Evolutionary conservation across 2,329 filamentous ascomycete genomes (phyloP).

Genomic region (Bipolaris cookei): DNA sequence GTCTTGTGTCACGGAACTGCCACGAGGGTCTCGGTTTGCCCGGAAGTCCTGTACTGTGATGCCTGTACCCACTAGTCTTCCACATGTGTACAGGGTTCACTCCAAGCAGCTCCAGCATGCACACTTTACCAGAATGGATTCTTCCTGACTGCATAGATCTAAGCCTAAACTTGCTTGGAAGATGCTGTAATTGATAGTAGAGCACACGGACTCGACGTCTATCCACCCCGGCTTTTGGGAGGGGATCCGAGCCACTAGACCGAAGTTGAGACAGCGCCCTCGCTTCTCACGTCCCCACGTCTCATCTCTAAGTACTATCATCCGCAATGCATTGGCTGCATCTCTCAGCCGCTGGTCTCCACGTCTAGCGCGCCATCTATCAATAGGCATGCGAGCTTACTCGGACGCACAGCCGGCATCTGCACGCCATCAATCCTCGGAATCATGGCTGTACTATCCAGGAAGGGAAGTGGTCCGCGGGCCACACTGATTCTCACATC

Average conservation of each 20-base stretch:
- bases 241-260: constrained; percentile 47
- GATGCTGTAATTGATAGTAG: constrained; percentile 47
- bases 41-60: constrained; percentile 2
- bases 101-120: constrained; percentile 21
- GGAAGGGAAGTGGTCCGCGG: constrained; percentile 41
- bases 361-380: constrained; percentile 46
- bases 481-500: constrained; percentile 50
- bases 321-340: constrained; percentile 44
- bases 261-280: constrained; percentile 49
- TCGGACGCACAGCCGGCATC: constrained; percentile 42
- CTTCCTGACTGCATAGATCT: constrained; percentile 30
- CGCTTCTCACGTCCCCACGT: constrained; percentile 42
- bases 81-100: constrained; percentile 14
- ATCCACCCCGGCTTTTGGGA: constrained; percentile 45
- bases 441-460: constrained; percentile 44
- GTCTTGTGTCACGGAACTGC: constrained; percentile 4
- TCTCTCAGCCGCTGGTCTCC: constrained; percentile 42
- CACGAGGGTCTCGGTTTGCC: constrained; percentile 14
- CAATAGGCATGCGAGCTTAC: constrained; percentile 49
- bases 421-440: constrained; percentile 48
- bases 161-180: constrained; percentile 30
- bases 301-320: constrained; percentile 48
- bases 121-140: constrained; percentile 30
- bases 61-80: constrained; percentile 7
- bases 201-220: constrained; percentile 38